Base-by-base conservation (phyloP, 1,139 yeast species). In the Kazachstania sp. region DNA sequence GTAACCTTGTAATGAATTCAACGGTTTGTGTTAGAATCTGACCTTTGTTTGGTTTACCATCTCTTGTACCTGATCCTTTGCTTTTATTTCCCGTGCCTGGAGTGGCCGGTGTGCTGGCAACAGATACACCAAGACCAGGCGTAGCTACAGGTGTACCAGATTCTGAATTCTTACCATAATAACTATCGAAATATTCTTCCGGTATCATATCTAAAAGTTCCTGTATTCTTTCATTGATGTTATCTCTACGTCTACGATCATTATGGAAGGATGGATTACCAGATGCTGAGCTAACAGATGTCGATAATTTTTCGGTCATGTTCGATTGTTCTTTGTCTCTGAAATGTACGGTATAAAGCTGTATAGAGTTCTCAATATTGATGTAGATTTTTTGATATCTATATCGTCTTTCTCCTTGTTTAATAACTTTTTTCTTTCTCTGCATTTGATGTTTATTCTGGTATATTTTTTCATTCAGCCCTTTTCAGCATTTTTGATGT, bases 1-100 rank as follows among this genome's bases (percentile, higher is more conserved):
- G 96, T 40, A 90, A 69, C 55, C 72, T 71, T 53, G 80, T 81
- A 46, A 90, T 81, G 60, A 87, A 90, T 56, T 87, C 95, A 3
- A 88, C 95, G 0, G 94, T 79, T 58, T 86, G 83, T 18, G 88
- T 77, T 52, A 90, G 70, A 11, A 90, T 86, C 57, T 88, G 95
- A 1, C 97, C 97, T 68, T 90, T 90, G 61, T 88, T 88, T 1
- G 97, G 97, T 56, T 83, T 83, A 3, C 95, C 95, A 59, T 86
- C 95, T 54, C 84, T 85, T 4, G 65, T 63, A 7, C 65, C 66
- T 6, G 65, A 58, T 15, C 63, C 61, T 48, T 58, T 62, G 20
- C 74, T 19, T 68, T 70, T 1, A 23, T 23, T 23, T 23, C 28
- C 28, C 28, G 28, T 4, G 8, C 28, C 28, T 7, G 28, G 28